phyloP scores from a whole-genome alignment of 768 basidiomycete genomes.

The Tulasnella sp. region DNA sequence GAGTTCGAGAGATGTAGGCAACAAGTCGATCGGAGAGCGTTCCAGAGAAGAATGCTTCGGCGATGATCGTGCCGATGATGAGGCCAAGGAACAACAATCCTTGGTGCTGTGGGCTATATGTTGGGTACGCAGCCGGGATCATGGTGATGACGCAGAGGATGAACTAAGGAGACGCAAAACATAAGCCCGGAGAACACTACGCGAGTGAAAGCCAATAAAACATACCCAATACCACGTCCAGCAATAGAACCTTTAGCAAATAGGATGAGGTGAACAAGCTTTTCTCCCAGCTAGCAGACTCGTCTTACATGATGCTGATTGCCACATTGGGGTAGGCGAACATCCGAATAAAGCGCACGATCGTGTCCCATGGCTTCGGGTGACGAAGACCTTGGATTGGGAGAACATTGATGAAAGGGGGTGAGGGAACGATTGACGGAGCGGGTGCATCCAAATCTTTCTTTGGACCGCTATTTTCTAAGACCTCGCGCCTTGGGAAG shows the following conservation, averaged over 20 bases:
- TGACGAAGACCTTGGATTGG: constrained; percentile 6
- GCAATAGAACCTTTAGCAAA: constrained; percentile 24
- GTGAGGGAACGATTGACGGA: background rate
- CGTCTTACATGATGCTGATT: constrained; percentile 24
- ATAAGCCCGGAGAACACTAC: background rate
- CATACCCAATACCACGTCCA: constrained; percentile 30
- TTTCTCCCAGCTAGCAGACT: background rate
- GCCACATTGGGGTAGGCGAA: constrained; percentile 28
- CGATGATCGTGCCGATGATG: constrained; percentile 29
- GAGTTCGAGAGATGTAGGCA: constrained; percentile 10
- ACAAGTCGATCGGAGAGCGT: constrained; percentile 28
- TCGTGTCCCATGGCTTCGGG: constrained; percentile 24
- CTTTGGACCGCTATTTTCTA: background rate
- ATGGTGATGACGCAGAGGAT: constrained; percentile 30
- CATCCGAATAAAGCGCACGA: constrained; percentile 22
- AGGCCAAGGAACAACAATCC: constrained; percentile 27
- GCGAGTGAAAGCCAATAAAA: background rate
- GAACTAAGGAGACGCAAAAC: constrained; percentile 17
- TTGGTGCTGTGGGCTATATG: constrained; percentile 24
- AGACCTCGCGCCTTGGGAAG: background rate
- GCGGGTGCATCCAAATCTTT: background rate
- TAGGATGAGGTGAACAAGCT: background rate
- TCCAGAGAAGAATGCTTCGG: constrained; percentile 27
- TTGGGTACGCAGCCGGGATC: constrained; percentile 29
- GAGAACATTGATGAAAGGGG: constrained; percentile 22